phyloP scores from a whole-genome alignment of 2,329 filamentous ascomycete genomes.

The Thielaviopsis musarum region DNA sequence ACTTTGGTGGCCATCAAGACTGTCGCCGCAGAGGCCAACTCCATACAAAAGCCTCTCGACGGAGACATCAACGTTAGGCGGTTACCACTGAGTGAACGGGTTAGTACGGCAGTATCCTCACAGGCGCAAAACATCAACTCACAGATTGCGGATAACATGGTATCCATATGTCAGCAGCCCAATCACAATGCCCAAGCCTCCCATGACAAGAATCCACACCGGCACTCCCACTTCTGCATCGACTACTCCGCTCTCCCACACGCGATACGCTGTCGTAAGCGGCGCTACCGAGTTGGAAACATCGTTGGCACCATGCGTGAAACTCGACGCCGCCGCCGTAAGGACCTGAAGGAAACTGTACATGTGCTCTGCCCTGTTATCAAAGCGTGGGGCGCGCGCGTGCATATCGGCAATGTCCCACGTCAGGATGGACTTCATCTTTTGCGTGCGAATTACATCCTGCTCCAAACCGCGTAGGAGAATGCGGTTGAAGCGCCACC shows the following conservation, averaged over 20 bases:
- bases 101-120: neutral
- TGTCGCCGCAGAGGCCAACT: constrained; percentile 33
- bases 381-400: constrained; percentile 30
- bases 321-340: constrained; percentile 36
- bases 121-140: neutral
- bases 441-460: constrained; percentile 30
- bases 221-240: constrained; percentile 24
- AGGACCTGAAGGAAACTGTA: constrained; percentile 31
- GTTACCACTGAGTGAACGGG: constrained; percentile 23
- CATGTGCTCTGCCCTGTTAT: constrained; percentile 35
- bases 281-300: constrained; percentile 35
- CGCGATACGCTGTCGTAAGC: constrained; percentile 33
- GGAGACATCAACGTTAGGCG: constrained; percentile 38
- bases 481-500: constrained; percentile 24
- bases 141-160: constrained; percentile 41
- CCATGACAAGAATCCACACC: constrained; percentile 32
- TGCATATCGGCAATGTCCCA: constrained; percentile 33
- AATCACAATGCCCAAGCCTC: constrained; percentile 31
- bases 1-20: constrained; percentile 37
- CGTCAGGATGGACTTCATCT: constrained; percentile 28
- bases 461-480: constrained; percentile 31
- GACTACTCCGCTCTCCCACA: constrained; percentile 28
- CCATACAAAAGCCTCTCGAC: constrained; percentile 33
- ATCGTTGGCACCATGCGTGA: constrained; percentile 40
- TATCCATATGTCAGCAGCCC: constrained; percentile 47